Percentiles rank a stretch among this genome's conserved stretches.
phyloP scores from a whole-genome alignment of 31 red algal species.

The Odonthalia washingtoniensis region DNA sequence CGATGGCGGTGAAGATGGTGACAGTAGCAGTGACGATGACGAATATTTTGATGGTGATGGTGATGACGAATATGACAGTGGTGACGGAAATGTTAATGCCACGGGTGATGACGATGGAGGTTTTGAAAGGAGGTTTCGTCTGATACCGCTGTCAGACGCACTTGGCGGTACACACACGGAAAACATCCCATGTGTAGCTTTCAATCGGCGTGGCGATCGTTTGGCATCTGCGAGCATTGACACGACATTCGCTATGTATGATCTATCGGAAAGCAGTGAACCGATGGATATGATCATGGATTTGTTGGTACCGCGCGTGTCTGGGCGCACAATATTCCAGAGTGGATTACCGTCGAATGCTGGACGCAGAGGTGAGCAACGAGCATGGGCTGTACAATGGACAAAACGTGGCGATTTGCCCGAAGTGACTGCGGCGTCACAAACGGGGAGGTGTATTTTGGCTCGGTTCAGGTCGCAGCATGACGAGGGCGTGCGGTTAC shows the following conservation, averaged over 20 bases:
- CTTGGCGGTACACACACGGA: neutral
- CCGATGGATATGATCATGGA: neutral
- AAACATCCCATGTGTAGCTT: conserved; percentile 52
- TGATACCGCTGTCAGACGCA: neutral
- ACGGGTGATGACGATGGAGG: neutral
- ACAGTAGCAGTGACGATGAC: neutral
- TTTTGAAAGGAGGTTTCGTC: neutral
- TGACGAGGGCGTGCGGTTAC: neutral
- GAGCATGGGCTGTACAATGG: neutral
- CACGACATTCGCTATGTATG: conserved; percentile 44
- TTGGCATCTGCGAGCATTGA: conserved; percentile 51
- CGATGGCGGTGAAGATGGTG: neutral
- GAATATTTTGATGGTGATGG: neutral
- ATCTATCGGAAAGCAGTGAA: neutral
- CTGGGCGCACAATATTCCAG: neutral
- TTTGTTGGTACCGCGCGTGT: neutral
- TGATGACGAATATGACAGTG: neutral
- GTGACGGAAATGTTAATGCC: neutral
- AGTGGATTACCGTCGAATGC: neutral
- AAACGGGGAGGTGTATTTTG: neutral
- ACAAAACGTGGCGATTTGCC: neutral
- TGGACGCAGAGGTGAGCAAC: neutral
- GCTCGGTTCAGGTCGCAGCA: neutral
- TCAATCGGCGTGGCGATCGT: conserved; percentile 17
- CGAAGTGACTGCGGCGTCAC: neutral